phyloP scores from a whole-genome alignment of 1,284 basidiomycete genomes.

The Apiotrichum gamsii region DNA sequence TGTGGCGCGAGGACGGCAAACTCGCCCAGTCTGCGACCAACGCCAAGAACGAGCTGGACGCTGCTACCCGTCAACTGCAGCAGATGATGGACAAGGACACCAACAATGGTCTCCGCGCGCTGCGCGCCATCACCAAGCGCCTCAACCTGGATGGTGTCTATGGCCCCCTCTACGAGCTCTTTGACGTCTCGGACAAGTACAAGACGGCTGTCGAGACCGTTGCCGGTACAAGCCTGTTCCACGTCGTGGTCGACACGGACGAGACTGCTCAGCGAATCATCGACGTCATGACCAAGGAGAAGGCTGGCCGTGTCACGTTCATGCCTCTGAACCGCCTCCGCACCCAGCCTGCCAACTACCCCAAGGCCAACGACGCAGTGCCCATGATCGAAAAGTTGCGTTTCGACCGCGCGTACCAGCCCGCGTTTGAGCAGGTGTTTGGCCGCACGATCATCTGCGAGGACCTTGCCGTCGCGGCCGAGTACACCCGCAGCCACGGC shows the following conservation, averaged over 20 bases:
- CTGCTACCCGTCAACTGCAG: conserved; percentile 70
- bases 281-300: conserved; percentile 86
- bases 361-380: conserved; percentile 79
- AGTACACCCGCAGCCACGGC: conserved; percentile 88
- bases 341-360: conserved; percentile 59
- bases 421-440: conserved; percentile 90
- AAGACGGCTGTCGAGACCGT: conserved; percentile 91
- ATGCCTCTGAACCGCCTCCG: conserved; percentile 97
- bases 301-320: conserved; percentile 90
- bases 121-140: conserved; percentile 71
- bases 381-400: conserved; percentile 77
- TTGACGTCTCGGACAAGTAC: conserved; percentile 87
- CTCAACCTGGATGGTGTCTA: conserved; percentile 70
- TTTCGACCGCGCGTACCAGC: conserved; percentile 64
- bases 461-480: conserved; percentile 83
- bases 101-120: conserved; percentile 73
- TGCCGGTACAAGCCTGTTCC: conserved; percentile 84
- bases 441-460: conserved; percentile 94
- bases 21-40: conserved; percentile 68
- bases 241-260: conserved; percentile 94
- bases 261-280: conserved; percentile 82
- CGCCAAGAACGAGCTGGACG: conserved; percentile 71
- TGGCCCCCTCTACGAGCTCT: conserved; percentile 89
- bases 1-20: conserved; percentile 93
- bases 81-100: conserved; percentile 98